phyloP scores from a whole-genome alignment of 1,139 yeast genomes.

The Ogataea hybrid region DNA sequence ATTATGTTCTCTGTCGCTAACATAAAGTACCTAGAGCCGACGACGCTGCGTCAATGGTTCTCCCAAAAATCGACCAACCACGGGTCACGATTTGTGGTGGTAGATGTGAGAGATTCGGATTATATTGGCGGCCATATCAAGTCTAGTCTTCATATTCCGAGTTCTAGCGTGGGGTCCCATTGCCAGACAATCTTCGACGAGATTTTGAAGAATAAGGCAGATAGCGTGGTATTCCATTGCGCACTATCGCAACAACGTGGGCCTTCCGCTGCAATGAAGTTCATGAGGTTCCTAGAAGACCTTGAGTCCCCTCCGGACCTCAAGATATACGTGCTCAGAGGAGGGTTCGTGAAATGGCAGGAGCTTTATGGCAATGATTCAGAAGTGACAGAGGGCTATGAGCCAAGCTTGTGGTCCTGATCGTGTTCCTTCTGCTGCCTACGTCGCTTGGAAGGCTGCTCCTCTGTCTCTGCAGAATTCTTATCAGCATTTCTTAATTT shows the following conservation, averaged over 20 bases:
- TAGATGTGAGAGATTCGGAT: constrained; percentile 89
- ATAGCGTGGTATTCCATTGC: constrained; percentile 82
- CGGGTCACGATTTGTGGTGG: constrained; percentile 54
- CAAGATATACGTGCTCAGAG: constrained; percentile 68
- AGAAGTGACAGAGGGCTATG: constrained; percentile 66
- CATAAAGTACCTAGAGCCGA: constrained; percentile 45
- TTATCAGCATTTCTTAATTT: constrained; percentile 38
- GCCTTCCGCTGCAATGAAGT: constrained; percentile 74
- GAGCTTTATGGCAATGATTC: constrained; percentile 64
- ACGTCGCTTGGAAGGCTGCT: not conserved
- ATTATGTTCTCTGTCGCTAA: constrained; percentile 28
- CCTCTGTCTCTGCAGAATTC: not conserved
- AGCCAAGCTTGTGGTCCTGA: constrained; percentile 51
- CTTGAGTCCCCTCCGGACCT: constrained; percentile 31
- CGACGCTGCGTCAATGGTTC: constrained; percentile 47
- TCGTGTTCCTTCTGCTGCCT: constrained; percentile 2
- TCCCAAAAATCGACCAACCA: constrained; percentile 36
- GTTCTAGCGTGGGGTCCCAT: constrained; percentile 43
- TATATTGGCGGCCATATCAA: constrained; percentile 73
- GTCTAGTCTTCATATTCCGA: constrained; percentile 61
- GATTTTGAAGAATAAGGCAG: constrained; percentile 37
- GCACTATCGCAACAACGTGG: constrained; percentile 89
- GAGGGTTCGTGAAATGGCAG: constrained; percentile 90
- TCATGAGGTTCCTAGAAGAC: constrained; percentile 52
- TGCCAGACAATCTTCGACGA: constrained; percentile 43